A percentile compares a stretch with the other conserved stretches of the same genome.
Evolutionary conservation across 2,329 filamentous ascomycete species (phyloP).

Genomic region (Fusarium continuum): DNA sequence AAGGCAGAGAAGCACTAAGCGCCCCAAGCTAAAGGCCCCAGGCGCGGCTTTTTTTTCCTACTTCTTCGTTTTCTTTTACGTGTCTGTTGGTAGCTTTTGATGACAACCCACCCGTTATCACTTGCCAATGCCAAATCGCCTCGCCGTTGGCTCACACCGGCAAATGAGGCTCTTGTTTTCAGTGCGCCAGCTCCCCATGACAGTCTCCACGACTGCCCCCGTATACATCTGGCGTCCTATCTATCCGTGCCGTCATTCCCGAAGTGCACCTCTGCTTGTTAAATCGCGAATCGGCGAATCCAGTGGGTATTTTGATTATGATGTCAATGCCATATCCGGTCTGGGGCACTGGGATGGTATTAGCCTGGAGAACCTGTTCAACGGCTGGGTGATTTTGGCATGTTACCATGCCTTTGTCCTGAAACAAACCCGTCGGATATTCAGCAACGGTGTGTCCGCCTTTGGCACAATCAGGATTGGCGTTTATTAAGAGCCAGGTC

Average conservation of each 20-base stretch:
- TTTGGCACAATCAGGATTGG: slow-evolving; percentile 25
- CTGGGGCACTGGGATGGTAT: slow-evolving; percentile 24
- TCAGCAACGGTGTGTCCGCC: slow-evolving; percentile 20
- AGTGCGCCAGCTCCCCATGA: slow-evolving; percentile 15
- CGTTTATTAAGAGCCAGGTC: slow-evolving; percentile 6
- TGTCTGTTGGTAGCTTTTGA: slow-evolving; percentile 29
- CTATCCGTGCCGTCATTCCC: slow-evolving; percentile 44
- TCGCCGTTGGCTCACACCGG: slow-evolving; percentile 25
- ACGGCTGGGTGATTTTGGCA: slow-evolving; percentile 31
- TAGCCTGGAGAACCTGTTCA: slow-evolving; percentile 9
- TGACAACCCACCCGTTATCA: slow-evolving; percentile 42
- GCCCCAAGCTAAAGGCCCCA: slow-evolving; percentile 31
- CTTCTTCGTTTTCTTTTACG: slow-evolving; percentile 42
- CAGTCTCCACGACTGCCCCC: slow-evolving; percentile 10
- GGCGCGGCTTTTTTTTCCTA: slow-evolving; percentile 37
- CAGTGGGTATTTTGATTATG: slow-evolving; percentile 23
- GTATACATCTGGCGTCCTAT: slow-evolving; percentile 28
- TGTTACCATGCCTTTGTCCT: slow-evolving; percentile 29
- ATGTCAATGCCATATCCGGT: slow-evolving; percentile 37
- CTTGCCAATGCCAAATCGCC: slow-evolving; percentile 30
- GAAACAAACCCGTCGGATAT: slow-evolving; percentile 41
- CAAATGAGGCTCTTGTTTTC: slow-evolving; percentile 39
- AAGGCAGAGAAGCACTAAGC: slow-evolving; percentile 23
- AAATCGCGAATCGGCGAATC: slow-evolving; percentile 24
- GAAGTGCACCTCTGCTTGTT: slow-evolving; percentile 14